A percentile compares a stretch with the other conserved stretches of the same genome.
Evolutionary conservation across 2,329 filamentous ascomycete genomes (phyloP).

Genomic region (Whalleya microplaca): DNA sequence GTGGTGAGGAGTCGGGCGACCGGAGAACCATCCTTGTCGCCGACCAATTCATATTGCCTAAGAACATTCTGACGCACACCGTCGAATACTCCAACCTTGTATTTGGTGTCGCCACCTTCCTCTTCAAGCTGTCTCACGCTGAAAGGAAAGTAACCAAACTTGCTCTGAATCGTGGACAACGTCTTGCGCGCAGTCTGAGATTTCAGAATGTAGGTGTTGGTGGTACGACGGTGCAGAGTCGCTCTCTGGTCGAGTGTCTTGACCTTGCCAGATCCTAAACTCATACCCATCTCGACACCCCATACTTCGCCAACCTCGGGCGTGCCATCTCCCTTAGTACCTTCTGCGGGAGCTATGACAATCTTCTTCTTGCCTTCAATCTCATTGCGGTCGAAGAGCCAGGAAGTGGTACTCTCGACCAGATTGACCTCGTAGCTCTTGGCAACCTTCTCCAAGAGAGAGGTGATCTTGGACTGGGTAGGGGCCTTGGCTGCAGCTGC

Average conservation of each 20-base stretch:
- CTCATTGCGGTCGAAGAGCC: constrained; percentile 95
- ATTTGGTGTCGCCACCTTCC: constrained; percentile 74
- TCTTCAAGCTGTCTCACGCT: constrained; percentile 95
- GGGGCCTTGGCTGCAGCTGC: constrained; percentile 80
- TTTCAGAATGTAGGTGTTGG: constrained; percentile 90
- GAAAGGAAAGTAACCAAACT: constrained; percentile 97
- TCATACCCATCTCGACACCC: constrained; percentile 96
- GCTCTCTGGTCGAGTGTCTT: constrained; percentile 87
- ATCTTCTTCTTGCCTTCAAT: constrained; percentile 99
- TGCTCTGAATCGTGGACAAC: constrained; percentile 93
- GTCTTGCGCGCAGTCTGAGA: constrained; percentile 90
- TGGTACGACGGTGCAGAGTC: constrained; percentile 91
- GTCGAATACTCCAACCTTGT: constrained; percentile 92
- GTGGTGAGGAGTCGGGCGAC: constrained; percentile 90
- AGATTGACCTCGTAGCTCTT: constrained; percentile 90
- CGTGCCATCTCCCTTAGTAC: constrained; percentile 85
- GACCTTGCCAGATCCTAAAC: constrained; percentile 89
- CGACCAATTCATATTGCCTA: constrained; percentile 93
- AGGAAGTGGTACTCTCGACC: constrained; percentile 97
- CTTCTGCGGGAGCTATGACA: constrained; percentile 83
- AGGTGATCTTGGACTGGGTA: constrained; percentile 84
- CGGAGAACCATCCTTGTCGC: constrained; percentile 85
- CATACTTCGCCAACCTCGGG: constrained; percentile 93
- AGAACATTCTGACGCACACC: constrained; percentile 92
- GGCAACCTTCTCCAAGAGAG: constrained; percentile 86